Evolutionary conservation across 1,139 yeast species (phyloP).

Genomic region (Hyphopichia wangnamkhiaoensis): DNA sequence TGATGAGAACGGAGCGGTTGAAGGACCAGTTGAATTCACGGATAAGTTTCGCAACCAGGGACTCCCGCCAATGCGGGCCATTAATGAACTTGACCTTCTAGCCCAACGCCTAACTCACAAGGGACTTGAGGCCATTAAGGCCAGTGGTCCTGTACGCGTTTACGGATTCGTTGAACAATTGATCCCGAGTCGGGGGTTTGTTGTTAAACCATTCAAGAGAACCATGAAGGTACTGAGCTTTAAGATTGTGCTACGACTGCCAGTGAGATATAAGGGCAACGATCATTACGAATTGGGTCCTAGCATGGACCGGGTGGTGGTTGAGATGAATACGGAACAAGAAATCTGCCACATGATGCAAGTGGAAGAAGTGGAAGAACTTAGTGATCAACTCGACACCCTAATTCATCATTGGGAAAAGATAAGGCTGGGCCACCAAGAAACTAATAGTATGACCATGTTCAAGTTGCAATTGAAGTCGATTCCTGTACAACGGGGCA

Average conservation of each 20-base stretch:
- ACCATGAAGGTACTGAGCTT: constrained; percentile 26
- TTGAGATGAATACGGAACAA: constrained; percentile 26
- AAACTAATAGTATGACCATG: background rate
- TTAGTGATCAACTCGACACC: constrained; percentile 8
- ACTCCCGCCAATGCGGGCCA: background rate
- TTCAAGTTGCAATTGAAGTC: background rate
- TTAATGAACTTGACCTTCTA: background rate
- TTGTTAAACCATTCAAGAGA: constrained; percentile 31
- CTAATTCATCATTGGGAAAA: background rate
- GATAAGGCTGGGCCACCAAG: background rate
- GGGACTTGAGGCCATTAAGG: background rate
- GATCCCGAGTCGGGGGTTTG: constrained; percentile 21
- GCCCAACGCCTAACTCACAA: no score
- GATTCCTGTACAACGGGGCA: background rate
- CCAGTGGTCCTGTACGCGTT: constrained; percentile 10
- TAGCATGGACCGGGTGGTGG: constrained; percentile 10
- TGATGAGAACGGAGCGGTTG: background rate
- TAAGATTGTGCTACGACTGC: constrained; percentile 3
- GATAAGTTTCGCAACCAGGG: background rate
- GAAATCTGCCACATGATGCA: constrained; percentile 32
- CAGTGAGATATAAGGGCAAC: background rate
- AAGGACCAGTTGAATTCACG: background rate
- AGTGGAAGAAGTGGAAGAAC: constrained; percentile 31
- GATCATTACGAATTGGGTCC: constrained; percentile 5
- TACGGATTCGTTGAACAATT: constrained; percentile 18